Evolutionary conservation across 176 grass and related monocot genomes (phyloP).

Genomic region (Thinopyrum elongatum): DNA sequence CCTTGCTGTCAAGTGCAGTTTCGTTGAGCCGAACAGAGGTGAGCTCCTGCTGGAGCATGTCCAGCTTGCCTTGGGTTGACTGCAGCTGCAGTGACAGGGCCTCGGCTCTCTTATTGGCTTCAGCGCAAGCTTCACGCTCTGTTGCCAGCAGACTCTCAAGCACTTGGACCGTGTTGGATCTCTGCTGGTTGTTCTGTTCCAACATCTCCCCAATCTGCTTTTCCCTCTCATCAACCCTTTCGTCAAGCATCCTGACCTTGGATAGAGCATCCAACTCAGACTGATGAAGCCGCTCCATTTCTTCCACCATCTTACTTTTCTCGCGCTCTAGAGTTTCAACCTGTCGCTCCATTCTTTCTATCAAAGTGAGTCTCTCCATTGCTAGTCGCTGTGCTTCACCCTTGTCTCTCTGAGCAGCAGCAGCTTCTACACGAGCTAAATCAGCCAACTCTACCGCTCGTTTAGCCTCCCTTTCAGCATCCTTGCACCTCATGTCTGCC

Average conservation of each 20-base stretch:
- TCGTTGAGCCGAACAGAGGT: slow-evolving; percentile 77
- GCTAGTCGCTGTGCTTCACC: slow-evolving; percentile 73
- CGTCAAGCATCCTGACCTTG: slow-evolving; percentile 71
- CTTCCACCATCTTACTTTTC: slow-evolving; percentile 60
- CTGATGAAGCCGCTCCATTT: slow-evolving; percentile 64
- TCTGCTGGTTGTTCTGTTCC: slow-evolving; percentile 78
- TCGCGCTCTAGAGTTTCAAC: slow-evolving; percentile 80
- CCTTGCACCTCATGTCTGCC: slow-evolving; percentile 76
- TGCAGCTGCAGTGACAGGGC: slow-evolving; percentile 84
- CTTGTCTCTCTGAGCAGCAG: slow-evolving; percentile 80
- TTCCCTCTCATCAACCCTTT: slow-evolving; percentile 81
- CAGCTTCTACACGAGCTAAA: slow-evolving; percentile 59
- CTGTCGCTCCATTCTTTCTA: slow-evolving; percentile 82
- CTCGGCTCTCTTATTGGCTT: slow-evolving; percentile 87
- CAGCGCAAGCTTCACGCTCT: slow-evolving; percentile 67
- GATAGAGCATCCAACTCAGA: slow-evolving; percentile 74
- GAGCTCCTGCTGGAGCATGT: slow-evolving; percentile 92
- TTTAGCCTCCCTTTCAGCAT: slow-evolving; percentile 88
- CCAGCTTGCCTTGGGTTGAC: slow-evolving; percentile 87
- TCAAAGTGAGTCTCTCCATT: slow-evolving; percentile 74
- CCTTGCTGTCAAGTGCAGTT: slow-evolving; percentile 79
- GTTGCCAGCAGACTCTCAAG: slow-evolving; percentile 73
- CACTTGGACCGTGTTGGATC: slow-evolving; percentile 91
- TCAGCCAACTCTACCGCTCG: slow-evolving; percentile 85
- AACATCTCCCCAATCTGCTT: slow-evolving; percentile 91